Conservation (phyloP, 495 filamentous ascomycete species). For the Alectoria sarmentosa region DNA sequence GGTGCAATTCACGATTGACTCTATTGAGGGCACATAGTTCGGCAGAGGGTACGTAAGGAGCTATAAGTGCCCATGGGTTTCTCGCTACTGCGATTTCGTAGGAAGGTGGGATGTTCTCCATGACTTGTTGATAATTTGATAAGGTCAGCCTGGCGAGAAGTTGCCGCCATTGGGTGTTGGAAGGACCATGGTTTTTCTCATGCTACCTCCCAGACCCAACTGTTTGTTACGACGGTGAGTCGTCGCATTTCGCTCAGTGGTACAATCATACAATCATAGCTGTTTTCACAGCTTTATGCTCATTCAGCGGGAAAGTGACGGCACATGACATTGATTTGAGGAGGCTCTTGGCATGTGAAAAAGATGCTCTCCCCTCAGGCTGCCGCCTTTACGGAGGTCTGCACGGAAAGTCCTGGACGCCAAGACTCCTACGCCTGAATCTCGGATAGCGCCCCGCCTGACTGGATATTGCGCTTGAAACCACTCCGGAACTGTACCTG, state of each 20-base stretch:
- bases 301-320: not conserved
- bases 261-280: no score
- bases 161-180: not conserved
- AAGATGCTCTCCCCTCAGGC: no score
- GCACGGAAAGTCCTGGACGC: no score
- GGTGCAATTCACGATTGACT: constrained; percentile 53
- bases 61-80: constrained; percentile 56
- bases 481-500: no score
- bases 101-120: constrained; percentile 52
- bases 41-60: constrained; percentile 50
- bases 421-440: no score
- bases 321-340: not conserved
- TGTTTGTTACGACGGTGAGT: not conserved
- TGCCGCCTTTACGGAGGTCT: no score
- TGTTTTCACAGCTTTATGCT: not conserved
- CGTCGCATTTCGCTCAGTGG: not conserved
- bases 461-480: no score
- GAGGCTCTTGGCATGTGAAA: not conserved
- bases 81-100: constrained; percentile 52
- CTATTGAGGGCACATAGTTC: constrained; percentile 53
- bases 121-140: constrained; percentile 13
- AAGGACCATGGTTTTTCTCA: not conserved
- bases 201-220: not conserved
- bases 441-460: no score
- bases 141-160: not conserved